Base-by-base conservation (phyloP, 306 rosid species). In the Chamaecrista fasciculata region DNA sequence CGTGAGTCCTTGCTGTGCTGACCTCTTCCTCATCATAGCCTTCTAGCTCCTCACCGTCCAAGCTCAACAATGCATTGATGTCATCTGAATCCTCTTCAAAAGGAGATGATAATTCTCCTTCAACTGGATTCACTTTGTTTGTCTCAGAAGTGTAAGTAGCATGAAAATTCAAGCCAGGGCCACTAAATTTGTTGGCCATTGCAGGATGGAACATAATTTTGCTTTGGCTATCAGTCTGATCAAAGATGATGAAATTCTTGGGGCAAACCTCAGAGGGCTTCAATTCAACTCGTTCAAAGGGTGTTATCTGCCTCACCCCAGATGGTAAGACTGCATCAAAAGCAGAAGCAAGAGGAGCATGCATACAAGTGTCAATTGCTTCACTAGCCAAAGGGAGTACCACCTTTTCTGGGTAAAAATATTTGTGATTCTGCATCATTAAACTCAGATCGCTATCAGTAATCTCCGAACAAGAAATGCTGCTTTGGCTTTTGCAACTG, bases 181-280 rank as follows among this genome's bases (percentile, higher is more conserved):
- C 78, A 69, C 75, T 52, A 26, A 90, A 78, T 66, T 83, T 83
- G 90, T 85, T 78, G 74, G 90, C 81, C 68, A 84, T 78, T n/a
- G 84, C 87, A 52, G 98, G 98, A 72, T 93, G 82, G 82, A 84
- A 88, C 90, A 93, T 75, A 20, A 93, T 76, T 82, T 85, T 86
- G 83, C 95, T 90, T 49, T 80, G 87, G 62, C 88, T 85, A 71
- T 83, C 84, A n/a, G 93, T 88, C 72, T 93, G 94, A 74, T 93
- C 97, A 15, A 90, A 90, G 71, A 93, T 84, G 40, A 93, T 79
- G 81, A 86, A 93, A 76, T 88, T 93, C 90, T 79, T 87, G 0
- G 98, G 97, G 87, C 96, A 93, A 46, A 81, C 83, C 76, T 80
- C 88, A 43, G 96, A 93, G 67, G 97, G 86, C 74, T 88, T 96